A percentile compares a stretch with the other conserved stretches of the same genome.
These are phyloP conservation scores for Colletotrichum lini DNA, from an alignment of 2,329 filamentous ascomycete species.

Conservation along the genomic window DNA sequence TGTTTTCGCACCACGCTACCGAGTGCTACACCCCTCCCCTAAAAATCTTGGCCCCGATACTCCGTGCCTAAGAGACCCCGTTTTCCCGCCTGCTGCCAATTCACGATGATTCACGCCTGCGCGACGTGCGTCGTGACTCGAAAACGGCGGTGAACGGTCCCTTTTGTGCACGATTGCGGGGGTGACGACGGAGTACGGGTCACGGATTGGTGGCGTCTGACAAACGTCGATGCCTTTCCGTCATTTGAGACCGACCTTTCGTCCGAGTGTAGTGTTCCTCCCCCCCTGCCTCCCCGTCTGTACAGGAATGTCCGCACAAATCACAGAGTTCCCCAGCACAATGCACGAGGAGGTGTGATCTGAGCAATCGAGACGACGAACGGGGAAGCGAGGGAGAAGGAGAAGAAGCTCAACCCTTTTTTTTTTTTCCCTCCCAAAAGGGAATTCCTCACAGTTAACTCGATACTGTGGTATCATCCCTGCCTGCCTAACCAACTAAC, in stretches of 20 bases:
- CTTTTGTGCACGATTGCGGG: background rate
- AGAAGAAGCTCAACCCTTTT: background rate
- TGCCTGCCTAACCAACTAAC: background rate
- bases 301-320: slow-evolving; percentile 18
- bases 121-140: slow-evolving; percentile 27
- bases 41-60: slow-evolving; percentile 6
- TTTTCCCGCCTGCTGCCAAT: slow-evolving; percentile 23
- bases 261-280: background rate
- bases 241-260: slow-evolving; percentile 37
- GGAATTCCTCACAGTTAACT: slow-evolving; percentile 30
- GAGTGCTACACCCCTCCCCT: background rate
- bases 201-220: background rate
- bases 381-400: background rate
- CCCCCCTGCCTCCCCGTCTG: slow-evolving; percentile 4
- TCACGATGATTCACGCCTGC: slow-evolving; percentile 37
- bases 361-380: background rate
- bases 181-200: slow-evolving; percentile 1
- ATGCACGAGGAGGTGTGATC: slow-evolving; percentile 17
- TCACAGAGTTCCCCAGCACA: background rate
- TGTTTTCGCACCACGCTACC: slow-evolving; percentile 19
- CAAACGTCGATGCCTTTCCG: slow-evolving; percentile 18
- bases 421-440: too few relatives aligned
- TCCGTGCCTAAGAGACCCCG: slow-evolving; percentile 15
- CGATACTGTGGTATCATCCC: slow-evolving; percentile 27
- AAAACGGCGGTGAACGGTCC: slow-evolving; percentile 39